phyloP scores from a whole-genome alignment of 345 rosid species.

The Euphorbia tirucalli region DNA sequence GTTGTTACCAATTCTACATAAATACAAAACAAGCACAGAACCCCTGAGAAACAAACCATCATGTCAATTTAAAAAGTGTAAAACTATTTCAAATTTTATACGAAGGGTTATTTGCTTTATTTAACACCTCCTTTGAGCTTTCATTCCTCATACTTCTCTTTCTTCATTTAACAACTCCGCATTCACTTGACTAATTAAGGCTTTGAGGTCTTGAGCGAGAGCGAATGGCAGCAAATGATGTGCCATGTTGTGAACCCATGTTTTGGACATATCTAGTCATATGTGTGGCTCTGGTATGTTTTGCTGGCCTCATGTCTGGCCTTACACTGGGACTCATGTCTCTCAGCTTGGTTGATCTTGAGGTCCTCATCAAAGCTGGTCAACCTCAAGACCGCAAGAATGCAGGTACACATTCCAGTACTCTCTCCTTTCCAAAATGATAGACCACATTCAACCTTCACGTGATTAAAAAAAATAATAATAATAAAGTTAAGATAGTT shows the following conservation, averaged over 20 bases:
- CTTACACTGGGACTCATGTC: constrained; percentile 92
- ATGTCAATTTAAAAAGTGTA: not conserved
- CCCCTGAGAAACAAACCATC: not conserved
- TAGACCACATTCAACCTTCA: too few relatives aligned
- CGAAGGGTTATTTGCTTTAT: not conserved
- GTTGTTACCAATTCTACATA: not conserved
- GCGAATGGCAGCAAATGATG: constrained; percentile 82
- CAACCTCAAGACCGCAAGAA: constrained; percentile 63
- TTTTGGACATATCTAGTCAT: constrained; percentile 68
- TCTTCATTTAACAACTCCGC: not conserved
- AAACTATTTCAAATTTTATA: not conserved
- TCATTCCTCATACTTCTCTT: too few relatives aligned
- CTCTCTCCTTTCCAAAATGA: too few relatives aligned
- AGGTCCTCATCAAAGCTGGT: constrained; percentile 75
- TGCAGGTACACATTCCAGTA: constrained; percentile 73
- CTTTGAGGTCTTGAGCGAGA: not conserved
- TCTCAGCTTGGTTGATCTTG: constrained; percentile 79
- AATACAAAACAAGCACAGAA: not conserved
- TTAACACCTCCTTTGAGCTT: too few relatives aligned
- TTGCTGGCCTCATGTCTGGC: constrained; percentile 94
- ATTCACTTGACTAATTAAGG: not conserved
- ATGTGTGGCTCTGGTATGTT: constrained; percentile 53
- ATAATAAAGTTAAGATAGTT: too few relatives aligned
- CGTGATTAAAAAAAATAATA: too few relatives aligned
- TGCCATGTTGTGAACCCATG: constrained; percentile 82